A percentile compares a stretch with the other conserved stretches of the same genome.
Evolutionary conservation across 768 basidiomycete genomes (phyloP).

Genomic region (Boletus fagicola): DNA sequence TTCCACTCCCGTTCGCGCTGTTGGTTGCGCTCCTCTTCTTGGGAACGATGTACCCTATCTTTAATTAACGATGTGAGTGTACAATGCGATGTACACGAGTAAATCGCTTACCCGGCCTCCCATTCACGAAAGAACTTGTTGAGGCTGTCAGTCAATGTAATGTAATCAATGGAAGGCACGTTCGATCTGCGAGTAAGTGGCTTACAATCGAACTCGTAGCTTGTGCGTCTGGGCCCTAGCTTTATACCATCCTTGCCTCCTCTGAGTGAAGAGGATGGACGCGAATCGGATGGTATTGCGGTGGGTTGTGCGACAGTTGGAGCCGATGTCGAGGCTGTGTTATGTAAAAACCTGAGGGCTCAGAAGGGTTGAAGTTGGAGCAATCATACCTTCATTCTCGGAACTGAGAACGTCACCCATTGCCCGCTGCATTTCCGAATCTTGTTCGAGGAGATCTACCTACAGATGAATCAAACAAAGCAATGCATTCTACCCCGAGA

Average conservation of each 20-base stretch:
- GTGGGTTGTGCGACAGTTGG: slow-evolving; percentile 6
- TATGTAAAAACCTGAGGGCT: neutral
- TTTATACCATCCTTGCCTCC: slow-evolving; percentile 1
- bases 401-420: slow-evolving; percentile 56
- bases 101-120: slow-evolving; percentile 24
- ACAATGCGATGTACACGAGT: neutral
- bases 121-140: slow-evolving; percentile 24
- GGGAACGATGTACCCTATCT: slow-evolving; percentile 33
- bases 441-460: slow-evolving; percentile 63
- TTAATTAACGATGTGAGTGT: slow-evolving; percentile 3
- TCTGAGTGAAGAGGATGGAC: slow-evolving; percentile 17
- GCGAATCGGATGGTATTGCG: slow-evolving; percentile 7
- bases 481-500: neutral
- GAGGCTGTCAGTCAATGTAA: slow-evolving; percentile 26
- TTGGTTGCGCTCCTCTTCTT: slow-evolving; percentile 31
- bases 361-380: neutral
- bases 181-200: neutral
- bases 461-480: slow-evolving; percentile 2
- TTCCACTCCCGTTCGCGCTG: slow-evolving; percentile 54
- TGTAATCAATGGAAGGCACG: neutral
- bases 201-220: slow-evolving; percentile 22
- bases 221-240: slow-evolving; percentile 7
- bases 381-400: slow-evolving; percentile 38
- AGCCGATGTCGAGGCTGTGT: slow-evolving; percentile 15
- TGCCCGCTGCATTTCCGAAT: slow-evolving; percentile 70